Percentiles rank a stretch among this genome's conserved stretches.
Evolutionary conservation across 1,284 basidiomycete genomes (phyloP).

Genomic region (Naganishia cerealis): DNA sequence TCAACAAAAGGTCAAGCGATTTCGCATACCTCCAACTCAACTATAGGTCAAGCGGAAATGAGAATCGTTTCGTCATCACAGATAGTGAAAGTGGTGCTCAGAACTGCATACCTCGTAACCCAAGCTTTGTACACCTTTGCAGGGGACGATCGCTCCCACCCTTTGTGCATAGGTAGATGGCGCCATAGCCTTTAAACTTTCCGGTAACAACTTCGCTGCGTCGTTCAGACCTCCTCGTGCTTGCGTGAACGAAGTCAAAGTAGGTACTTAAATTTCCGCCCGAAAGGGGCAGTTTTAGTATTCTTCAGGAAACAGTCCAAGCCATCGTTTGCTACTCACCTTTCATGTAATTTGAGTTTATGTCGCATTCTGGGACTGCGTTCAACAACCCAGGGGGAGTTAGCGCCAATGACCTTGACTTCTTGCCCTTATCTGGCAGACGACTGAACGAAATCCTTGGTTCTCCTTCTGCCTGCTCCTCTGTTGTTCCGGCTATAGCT

Average conservation of each 20-base stretch:
- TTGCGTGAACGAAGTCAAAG: not conserved
- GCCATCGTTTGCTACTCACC: not conserved
- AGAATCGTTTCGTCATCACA: not conserved
- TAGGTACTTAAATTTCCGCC: not conserved
- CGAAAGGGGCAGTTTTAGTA: not conserved
- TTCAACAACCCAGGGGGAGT: not conserved
- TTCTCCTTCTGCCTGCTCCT: not conserved
- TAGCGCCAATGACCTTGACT: not conserved
- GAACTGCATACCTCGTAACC: slow-evolving; percentile 2
- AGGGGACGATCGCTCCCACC: not conserved
- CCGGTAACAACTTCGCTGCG: not conserved
- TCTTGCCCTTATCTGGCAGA: not conserved
- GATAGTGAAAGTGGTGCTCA: no score
- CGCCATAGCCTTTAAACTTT: not conserved
- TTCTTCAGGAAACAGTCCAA: not conserved
- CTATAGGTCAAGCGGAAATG: not conserved
- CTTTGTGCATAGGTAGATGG: no score
- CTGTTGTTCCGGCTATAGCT: not conserved
- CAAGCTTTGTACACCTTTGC: slow-evolving; percentile 21
- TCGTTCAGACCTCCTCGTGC: not conserved
- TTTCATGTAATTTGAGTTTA: not conserved
- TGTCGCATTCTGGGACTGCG: not conserved
- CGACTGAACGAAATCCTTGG: not conserved
- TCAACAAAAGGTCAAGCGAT: not conserved
- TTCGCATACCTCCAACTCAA: slow-evolving; percentile 5